Base-by-base conservation (phyloP, 805 yeast species). In the Peterozyma xylosa region DNA sequence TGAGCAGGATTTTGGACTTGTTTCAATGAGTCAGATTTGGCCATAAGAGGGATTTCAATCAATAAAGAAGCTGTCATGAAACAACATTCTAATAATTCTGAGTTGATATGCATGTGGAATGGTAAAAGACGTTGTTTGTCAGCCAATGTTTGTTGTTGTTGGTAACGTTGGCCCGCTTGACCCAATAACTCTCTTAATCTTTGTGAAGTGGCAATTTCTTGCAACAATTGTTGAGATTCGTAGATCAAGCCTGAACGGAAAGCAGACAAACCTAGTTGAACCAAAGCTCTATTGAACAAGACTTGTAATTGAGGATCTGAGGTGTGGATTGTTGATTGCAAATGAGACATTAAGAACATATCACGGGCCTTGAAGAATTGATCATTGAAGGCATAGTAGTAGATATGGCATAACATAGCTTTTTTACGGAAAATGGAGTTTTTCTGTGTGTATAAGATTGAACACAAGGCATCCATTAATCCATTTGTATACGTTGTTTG, bases 51-150 rank as follows among this genome's bases (percentile, higher is more conserved):
- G 48, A 93, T 82, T 71, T 95, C 99, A 53, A 87, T 78, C 59
- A 93, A 76, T 66, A 93, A 71, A 30, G 96, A 86, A 46, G 87
- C 74, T 11, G 98, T 93, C 72, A 89, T 78, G 74, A 84, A 91
- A 39, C 87, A 96, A 61, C 95, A 85, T 68, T 93, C 99, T 52
- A 93, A 75, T 57, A 93, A 78, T 71, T 95, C 98, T 55, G 91
- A 72, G 67, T 93, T 93, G 64, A 93, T 91, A 68, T 93, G 99
- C 86, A 88, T 89, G 69, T 93, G 99, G 83, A 85, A 93, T 47
- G 99, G 99, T 61, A 93, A 73, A 62, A 89, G 76, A 61, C 90
- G 81, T 66, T 82, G 91, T 56, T 73, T 78, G 58, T 85, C 95
- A 48, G 74, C 76, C 38, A 73, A 52, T 41, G 60, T 42, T 46